Percentiles rank a stretch among this genome's conserved stretches.
These are phyloP conservation scores for Corchorus capsularis DNA, from an alignment of 345 rosid species.

Conservation along the genomic window DNA sequence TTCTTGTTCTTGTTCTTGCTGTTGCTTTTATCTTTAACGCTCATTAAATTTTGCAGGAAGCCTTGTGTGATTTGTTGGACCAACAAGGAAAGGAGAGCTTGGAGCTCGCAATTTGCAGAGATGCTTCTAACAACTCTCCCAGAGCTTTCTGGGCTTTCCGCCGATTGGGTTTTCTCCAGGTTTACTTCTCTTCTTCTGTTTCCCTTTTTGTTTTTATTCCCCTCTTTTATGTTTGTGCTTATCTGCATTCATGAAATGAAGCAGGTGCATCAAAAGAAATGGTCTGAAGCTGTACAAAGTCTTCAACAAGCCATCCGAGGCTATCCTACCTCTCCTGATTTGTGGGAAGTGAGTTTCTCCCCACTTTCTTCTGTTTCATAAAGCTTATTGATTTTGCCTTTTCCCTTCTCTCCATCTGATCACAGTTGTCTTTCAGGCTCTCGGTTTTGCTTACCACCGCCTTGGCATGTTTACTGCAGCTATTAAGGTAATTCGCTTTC, in stretches of 20 bases:
- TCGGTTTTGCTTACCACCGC: slow-evolving; percentile 89
- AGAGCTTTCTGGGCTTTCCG: slow-evolving; percentile 96
- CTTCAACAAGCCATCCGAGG: slow-evolving; percentile 97
- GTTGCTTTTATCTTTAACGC: not conserved
- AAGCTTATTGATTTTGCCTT: not conserved
- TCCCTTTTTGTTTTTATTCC: not conserved
- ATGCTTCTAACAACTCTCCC: slow-evolving; percentile 79
- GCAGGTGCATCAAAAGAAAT: slow-evolving; percentile 64
- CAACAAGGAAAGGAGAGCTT: slow-evolving; percentile 66
- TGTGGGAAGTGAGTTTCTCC: slow-evolving; percentile 79
- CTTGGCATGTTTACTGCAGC: slow-evolving; percentile 98
- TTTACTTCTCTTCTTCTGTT: slow-evolving; percentile 14
- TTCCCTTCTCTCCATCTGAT: not conserved
- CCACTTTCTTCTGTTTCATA: slow-evolving; percentile 17
- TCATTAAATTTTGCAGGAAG: slow-evolving; percentile 41
- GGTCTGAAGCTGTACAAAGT: slow-evolving; percentile 89
- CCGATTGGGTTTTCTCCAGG: slow-evolving; percentile 82
- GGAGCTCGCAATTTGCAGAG: slow-evolving; percentile 69
- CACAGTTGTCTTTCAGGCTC: slow-evolving; percentile 51
- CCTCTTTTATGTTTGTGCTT: not conserved
- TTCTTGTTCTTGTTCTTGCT: not conserved
- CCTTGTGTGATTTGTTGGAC: slow-evolving; percentile 80
- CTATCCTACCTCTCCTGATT: slow-evolving; percentile 70
- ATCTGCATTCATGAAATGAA: not conserved
- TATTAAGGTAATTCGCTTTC: slow-evolving; percentile 56